Base-by-base conservation (phyloP, 257 asterid species). In the Solanum clarkiae region DNA sequence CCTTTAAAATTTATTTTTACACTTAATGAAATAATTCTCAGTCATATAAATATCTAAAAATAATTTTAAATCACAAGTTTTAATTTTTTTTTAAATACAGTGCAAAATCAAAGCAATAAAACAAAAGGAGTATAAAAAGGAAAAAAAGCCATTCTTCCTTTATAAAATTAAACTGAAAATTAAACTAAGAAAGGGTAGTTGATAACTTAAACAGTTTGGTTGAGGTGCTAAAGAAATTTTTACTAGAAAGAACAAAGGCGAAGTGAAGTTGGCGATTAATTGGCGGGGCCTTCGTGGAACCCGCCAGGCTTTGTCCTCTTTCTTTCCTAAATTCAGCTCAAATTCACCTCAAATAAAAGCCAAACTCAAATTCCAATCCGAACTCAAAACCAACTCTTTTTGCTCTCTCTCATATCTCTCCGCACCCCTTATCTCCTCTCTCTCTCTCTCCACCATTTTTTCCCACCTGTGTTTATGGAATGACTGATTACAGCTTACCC, bases 291-390 rank as follows among this genome's bases (percentile, higher is more conserved):
- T 85, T 90, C 88, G 88, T 66, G 90, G 92, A 90, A 90, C 90
- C 92, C 86, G 82, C 80, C 71, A 16, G 11, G 36, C 4, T 24
- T 24, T 54, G 70, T 22, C 44, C 84, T 26, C 63, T 51, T 45
- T 51, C 24, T 9, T 82, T 75, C 11, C 90, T 60, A 88, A 88
- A 89, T 87, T 84, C 89, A 84, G 83, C 91, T 81, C 70, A 89
- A 90, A 92, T 92, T 89, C 91, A 83, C 68, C 81, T 68, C 88
- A 89, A 86, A 90, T 92, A 84, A 86, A 89, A 75, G 68, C 90
- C 86, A 72, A 82, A 88, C 80, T 83, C 86, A 84, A 81, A 74
- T 85, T 86, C 54, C 87, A 84, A 57, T 81, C 85, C 8, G 15
- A 77, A 51, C 22, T 5, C 24, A 74, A 74, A 22, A 47, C 12